A percentile compares a stretch with the other conserved stretches of the same genome.
phyloP scores from a whole-genome alignment of 306 rosid species.

The apple (Malus domestica) region ASM211411v1 NC_041805.1:1248501-1249000 shows the following conservation, averaged over 20 bases:
- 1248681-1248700: conserved; percentile 2
- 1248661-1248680: conserved; percentile 6
- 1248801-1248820: conserved; percentile 47
- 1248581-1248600: conserved; percentile 41
- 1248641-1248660: conserved; percentile 41
- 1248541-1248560: neutral
- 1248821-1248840: conserved; percentile 91
- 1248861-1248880: conserved; percentile 84
- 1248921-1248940: conserved; percentile 65
- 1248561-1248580: neutral
- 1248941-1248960: conserved; percentile 71
- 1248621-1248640: conserved; percentile 50
- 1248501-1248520: neutral
- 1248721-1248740: neutral
- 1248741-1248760: conserved; percentile 10
- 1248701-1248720: neutral
- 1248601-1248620: conserved; percentile 38
- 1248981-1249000: conserved; percentile 64
- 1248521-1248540: neutral
- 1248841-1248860: conserved; percentile 75
- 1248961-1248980: conserved; percentile 82
- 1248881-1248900: conserved; percentile 65
- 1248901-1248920: conserved; percentile 70
- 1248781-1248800: conserved; percentile 42
- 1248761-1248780: conserved; percentile 36